phyloP scores from a whole-genome alignment of 345 rosid genomes.

The Gossypium arboreum region DNA sequence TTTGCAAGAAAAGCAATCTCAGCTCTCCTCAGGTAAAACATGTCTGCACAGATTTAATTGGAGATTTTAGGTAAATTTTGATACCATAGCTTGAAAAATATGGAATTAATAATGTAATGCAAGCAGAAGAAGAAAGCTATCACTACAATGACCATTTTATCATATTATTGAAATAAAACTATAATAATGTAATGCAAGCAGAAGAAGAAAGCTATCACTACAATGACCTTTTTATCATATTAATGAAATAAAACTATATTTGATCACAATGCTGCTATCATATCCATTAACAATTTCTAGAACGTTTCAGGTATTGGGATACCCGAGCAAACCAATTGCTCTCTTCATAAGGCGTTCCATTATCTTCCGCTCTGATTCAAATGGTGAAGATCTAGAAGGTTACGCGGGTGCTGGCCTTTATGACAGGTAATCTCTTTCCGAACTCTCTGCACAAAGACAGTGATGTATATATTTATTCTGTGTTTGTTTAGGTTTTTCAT shows the following conservation, averaged over 20 bases:
- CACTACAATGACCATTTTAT: not conserved
- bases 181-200: not conserved
- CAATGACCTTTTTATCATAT: not conserved
- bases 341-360: constrained; percentile 86
- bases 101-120: not conserved
- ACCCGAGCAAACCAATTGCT: constrained; percentile 95
- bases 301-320: constrained; percentile 70
- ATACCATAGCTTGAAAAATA: not conserved
- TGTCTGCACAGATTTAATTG: not conserved
- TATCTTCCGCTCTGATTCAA: constrained; percentile 93
- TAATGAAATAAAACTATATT: not conserved
- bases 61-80: not conserved
- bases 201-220: not conserved
- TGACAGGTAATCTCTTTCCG: constrained; percentile 61
- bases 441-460: not conserved
- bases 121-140: not conserved
- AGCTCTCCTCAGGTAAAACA: constrained; percentile 65
- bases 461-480: not conserved
- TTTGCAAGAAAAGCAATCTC: constrained; percentile 70
- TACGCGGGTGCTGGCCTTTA: constrained; percentile 99
- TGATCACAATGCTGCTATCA: not conserved
- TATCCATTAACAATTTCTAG: constrained; percentile 16
- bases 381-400: constrained; percentile 98
- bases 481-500: no score
- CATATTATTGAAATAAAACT: not conserved